A percentile compares a stretch with the other conserved stretches of the same genome.
Conservation (phyloP, 2,329 filamentous ascomycete genomes). For the Aspergillus sp. region DNA sequence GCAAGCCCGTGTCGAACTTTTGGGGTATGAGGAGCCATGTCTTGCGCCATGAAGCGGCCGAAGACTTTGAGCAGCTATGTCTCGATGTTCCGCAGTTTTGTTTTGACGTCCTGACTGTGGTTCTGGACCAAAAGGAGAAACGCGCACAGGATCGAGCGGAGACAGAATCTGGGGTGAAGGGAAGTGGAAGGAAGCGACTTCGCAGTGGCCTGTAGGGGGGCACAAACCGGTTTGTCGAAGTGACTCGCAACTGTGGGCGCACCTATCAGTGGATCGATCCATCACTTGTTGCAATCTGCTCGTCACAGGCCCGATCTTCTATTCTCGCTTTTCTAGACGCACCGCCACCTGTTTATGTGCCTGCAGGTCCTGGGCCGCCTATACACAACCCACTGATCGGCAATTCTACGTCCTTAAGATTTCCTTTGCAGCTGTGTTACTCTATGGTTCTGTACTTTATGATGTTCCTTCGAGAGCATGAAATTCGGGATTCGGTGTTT, state of each 20-base stretch:
- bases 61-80: slow-evolving; percentile 81
- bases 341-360: background rate
- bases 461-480: background rate
- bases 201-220: slow-evolving; percentile 25
- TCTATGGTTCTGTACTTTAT: background rate
- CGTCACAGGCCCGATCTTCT: background rate
- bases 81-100: slow-evolving; percentile 88
- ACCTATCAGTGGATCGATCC: no score
- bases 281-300: background rate
- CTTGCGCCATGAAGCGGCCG: slow-evolving; percentile 79
- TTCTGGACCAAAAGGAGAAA: slow-evolving; percentile 49
- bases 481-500: background rate
- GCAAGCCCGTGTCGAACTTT: slow-evolving; percentile 83
- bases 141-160: slow-evolving; percentile 36
- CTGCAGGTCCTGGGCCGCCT: background rate
- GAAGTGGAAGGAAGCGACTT: slow-evolving; percentile 42
- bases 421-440: background rate
- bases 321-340: background rate
- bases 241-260: background rate
- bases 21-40: slow-evolving; percentile 82
- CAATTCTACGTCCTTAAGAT: background rate
- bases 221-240: slow-evolving; percentile 9
- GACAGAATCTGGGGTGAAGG: slow-evolving; percentile 33
- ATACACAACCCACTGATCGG: background rate
- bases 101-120: slow-evolving; percentile 78